Evolutionary conservation across 495 filamentous ascomycete species (phyloP), one percentile per base, ranked within the genome.

Genomic region (Xylaria bambusicola): DNA sequence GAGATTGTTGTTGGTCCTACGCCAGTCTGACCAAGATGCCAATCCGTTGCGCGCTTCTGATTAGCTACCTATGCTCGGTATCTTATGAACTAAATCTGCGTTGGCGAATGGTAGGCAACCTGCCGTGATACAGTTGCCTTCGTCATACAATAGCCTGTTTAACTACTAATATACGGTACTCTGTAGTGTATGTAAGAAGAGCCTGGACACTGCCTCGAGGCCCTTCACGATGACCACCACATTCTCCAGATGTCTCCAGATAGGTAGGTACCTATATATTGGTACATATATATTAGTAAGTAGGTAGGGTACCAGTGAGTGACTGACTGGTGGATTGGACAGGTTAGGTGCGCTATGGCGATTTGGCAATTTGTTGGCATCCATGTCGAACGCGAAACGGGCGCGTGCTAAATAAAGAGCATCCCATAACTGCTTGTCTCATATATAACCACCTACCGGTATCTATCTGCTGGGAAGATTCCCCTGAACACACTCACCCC

Each of bases 61-160:
- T 54, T 54, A 54, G 52, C 52, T 33, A 31, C 26, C 52, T 33
- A 31, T 17, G 10, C 35, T 33, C 17, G 38, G 24, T 26, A 36
- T 33, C 26, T 18, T 58, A 8, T 40, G 55, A 26, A 45, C 56
- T 51, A 50, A 21, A 48, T 46, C 15, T 40, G 57, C 49, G 27
- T 60, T 60, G 53, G 57, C 49, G 49, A 60, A 52, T 60, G 49
- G 33, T 15, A 31, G 49, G 40, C 57, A 52, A 26, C 40, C 49
- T 59, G 48, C 21, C 48, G 56, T 59, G 48, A 35, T 29, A 59
- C 56, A 45, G 41, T 46, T 46, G 49, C 20, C 41, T 40, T 60
- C 49, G 57, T 60, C 57, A 60, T 60, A 52, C 53, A 49, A 60
- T 53, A 24, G 17, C 23, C n/a, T n/a, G 20, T 44, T 46, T 52